Evolutionary conservation across 2,329 filamentous ascomycete species (phyloP).

Genomic region (Monilinia vaccinii-corymbosi): DNA sequence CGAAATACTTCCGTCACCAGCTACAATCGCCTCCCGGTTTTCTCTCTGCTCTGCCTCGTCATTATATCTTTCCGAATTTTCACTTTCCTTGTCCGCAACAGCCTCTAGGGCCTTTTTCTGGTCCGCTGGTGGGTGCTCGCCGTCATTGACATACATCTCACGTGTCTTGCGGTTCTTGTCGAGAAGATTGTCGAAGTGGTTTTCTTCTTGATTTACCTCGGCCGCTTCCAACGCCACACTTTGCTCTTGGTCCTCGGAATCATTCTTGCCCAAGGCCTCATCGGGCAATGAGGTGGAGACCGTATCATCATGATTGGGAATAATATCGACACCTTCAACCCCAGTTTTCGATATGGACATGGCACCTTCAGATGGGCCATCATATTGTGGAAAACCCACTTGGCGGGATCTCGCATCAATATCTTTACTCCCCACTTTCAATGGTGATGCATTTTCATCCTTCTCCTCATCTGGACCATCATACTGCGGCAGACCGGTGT

Average conservation of each 20-base stretch:
- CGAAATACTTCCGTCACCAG: neutral
- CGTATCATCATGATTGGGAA: neutral
- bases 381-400: neutral
- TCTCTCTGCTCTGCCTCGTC: neutral
- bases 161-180: conserved; percentile 16
- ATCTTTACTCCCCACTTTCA: neutral
- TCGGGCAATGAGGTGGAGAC: too few relatives aligned
- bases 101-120: conserved; percentile 13
- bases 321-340: neutral
- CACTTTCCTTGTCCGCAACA: neutral
- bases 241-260: neutral
- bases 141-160: conserved; percentile 20
- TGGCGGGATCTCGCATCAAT: neutral
- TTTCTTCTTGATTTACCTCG: neutral
- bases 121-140: conserved; percentile 14
- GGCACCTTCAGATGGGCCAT: neutral
- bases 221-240: neutral
- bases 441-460: neutral
- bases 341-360: neutral
- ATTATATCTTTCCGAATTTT: neutral
- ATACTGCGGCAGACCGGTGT: neutral
- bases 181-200: conserved; percentile 14
- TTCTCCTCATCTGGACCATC: neutral
- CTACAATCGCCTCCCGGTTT: neutral
- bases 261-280: neutral